Percentiles rank a stretch among this genome's conserved stretches.
phyloP scores from a whole-genome alignment of 2,329 filamentous ascomycete species.

The Fusarium mangiferae region DNA sequence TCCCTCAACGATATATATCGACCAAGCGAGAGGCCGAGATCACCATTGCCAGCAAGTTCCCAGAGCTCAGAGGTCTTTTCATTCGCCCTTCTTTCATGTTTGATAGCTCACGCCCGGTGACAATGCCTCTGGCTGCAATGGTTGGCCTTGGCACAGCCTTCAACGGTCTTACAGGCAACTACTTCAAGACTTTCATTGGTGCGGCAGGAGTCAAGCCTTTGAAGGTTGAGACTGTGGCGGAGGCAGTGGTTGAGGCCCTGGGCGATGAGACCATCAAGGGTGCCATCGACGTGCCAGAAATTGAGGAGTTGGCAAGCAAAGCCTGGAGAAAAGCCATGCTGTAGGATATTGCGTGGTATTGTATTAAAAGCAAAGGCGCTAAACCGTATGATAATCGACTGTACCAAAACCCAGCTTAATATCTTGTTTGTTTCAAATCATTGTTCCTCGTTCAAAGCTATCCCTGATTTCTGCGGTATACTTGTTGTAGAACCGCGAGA shows the following conservation, averaged over 20 bases:
- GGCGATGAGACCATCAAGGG: constrained; percentile 78
- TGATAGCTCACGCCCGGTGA: constrained; percentile 82
- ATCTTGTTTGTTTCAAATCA: constrained; percentile 71
- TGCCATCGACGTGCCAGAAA: constrained; percentile 79
- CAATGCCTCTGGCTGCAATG: constrained; percentile 83
- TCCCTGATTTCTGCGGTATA: constrained; percentile 97
- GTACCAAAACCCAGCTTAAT: constrained; percentile 25
- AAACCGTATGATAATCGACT: constrained; percentile 48
- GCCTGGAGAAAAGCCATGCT: constrained; percentile 93
- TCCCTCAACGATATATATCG: constrained; percentile 86
- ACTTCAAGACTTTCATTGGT: constrained; percentile 81
- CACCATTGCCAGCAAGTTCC: constrained; percentile 77
- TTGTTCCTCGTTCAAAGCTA: constrained; percentile 96
- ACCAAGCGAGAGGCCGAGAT: constrained; percentile 93
- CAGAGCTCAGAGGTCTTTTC: constrained; percentile 81
- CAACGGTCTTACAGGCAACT: constrained; percentile 80
- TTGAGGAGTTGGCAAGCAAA: constrained; percentile 82
- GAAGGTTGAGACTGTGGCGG: constrained; percentile 86
- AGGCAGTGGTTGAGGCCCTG: constrained; percentile 89
- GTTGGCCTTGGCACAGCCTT: constrained; percentile 79
- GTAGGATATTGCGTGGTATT: constrained; percentile 54
- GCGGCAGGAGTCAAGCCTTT: constrained; percentile 86
- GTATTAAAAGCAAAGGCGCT: constrained; percentile 40
- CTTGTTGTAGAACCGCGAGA: constrained; percentile 96
- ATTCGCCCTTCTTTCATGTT: constrained; percentile 89